phyloP scores from a whole-genome alignment of 306 rosid species.

The Quercus wislizeni region DNA sequence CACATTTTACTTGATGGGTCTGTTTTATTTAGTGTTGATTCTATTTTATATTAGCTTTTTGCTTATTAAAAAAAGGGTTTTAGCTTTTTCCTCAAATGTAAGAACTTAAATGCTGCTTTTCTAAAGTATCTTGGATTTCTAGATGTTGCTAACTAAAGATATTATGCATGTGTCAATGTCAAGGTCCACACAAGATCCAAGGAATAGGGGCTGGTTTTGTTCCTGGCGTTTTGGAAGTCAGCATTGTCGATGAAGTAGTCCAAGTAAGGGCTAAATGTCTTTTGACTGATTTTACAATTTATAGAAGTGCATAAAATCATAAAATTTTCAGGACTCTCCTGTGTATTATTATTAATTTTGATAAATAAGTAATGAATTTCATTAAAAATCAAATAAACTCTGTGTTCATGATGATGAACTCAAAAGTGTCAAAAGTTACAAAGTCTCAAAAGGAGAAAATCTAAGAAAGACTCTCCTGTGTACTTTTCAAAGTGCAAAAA shows the following conservation, averaged over 20 bases:
- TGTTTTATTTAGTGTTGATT: background rate
- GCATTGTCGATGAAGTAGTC: constrained; percentile 59
- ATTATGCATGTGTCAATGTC: constrained; percentile 19
- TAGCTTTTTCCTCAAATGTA: background rate
- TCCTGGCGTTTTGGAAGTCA: constrained; percentile 74
- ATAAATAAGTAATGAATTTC: too few relatives aligned
- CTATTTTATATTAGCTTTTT: background rate
- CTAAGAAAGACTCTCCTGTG: background rate
- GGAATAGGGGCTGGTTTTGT: constrained; percentile 91
- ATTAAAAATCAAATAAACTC: too few relatives aligned
- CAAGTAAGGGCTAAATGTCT: constrained; percentile 51
- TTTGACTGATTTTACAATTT: constrained; percentile 4
- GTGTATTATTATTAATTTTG: too few relatives aligned
- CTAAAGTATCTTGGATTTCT: constrained; percentile 9
- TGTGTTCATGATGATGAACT: too few relatives aligned
- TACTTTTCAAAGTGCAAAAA: background rate
- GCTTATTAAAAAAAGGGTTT: background rate
- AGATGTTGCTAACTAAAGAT: constrained; percentile 6
- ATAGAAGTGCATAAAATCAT: constrained; percentile 2
- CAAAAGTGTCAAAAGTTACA: too few relatives aligned
- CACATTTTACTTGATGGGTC: background rate
- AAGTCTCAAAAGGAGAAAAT: too few relatives aligned
- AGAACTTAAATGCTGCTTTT: background rate
- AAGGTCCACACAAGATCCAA: constrained; percentile 92
- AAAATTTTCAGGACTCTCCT: background rate